phyloP scores from a whole-genome alignment of 2,329 filamentous ascomycete species.

The Colletotrichum spinosum region DNA sequence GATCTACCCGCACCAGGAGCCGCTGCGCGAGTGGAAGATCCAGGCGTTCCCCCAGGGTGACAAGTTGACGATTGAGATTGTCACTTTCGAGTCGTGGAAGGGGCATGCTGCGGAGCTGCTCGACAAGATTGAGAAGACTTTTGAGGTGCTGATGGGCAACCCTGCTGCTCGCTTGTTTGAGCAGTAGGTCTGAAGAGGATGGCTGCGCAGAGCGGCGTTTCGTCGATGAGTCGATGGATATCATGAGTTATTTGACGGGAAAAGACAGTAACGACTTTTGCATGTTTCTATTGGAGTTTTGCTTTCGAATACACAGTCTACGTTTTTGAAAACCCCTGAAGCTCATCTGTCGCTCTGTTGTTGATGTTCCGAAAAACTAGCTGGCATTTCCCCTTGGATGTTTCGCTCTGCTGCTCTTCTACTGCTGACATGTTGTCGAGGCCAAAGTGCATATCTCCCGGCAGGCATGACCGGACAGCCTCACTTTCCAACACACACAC shows the following conservation, averaged over 20 bases:
- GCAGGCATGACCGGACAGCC: neutral
- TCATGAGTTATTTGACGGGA: neutral
- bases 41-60: conserved; percentile 69
- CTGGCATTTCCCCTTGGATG: too few relatives aligned
- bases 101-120: conserved; percentile 63
- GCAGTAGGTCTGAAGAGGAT: conserved; percentile 17
- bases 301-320: neutral
- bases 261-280: conserved; percentile 9
- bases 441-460: neutral
- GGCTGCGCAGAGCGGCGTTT: neutral
- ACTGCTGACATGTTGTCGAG: neutral
- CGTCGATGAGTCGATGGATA: neutral
- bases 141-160: conserved; percentile 53
- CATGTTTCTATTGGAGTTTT: conserved; percentile 19
- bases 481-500: neutral
- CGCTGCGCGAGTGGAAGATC: conserved; percentile 68
- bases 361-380: neutral
- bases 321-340: neutral
- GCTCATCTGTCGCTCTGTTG: neutral
- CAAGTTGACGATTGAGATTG: conserved; percentile 66
- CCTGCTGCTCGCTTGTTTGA: conserved; percentile 48
- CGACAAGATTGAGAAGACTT: conserved; percentile 57
- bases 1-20: conserved; percentile 68
- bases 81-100: conserved; percentile 68
- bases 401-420: neutral